These are phyloP conservation scores for Lactarius indigo DNA, from an alignment of 768 basidiomycete species.

Conservation along the genomic window DNA sequence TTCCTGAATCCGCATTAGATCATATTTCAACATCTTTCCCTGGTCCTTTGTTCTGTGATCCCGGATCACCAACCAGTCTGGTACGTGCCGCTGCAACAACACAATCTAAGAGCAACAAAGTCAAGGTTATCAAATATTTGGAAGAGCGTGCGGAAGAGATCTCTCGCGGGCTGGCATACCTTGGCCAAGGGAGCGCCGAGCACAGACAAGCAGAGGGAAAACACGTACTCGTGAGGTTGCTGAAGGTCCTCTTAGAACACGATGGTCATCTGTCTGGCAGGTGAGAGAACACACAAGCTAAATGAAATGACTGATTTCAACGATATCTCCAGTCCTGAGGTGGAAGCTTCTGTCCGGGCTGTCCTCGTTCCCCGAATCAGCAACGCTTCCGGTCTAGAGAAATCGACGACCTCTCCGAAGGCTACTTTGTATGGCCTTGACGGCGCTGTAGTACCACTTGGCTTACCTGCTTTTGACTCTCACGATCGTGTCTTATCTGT, in stretches of 20 bases:
- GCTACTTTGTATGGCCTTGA: constrained; percentile 17
- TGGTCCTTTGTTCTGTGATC: constrained; percentile 82
- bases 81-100: constrained; percentile 57
- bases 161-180: constrained; percentile 69
- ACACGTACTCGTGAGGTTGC: constrained; percentile 64
- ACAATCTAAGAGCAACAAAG: constrained; percentile 80
- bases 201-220: constrained; percentile 70
- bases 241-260: constrained; percentile 81
- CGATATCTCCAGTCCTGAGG: constrained; percentile 44
- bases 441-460: constrained; percentile 13
- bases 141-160: constrained; percentile 73
- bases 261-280: constrained; percentile 85
- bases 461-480: constrained; percentile 27
- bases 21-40: constrained; percentile 62
- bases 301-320: constrained; percentile 1
- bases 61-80: constrained; percentile 60
- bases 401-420: constrained; percentile 18
- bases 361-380: constrained; percentile 62
- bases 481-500: constrained; percentile 56
- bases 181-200: constrained; percentile 48
- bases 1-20: constrained; percentile 63
- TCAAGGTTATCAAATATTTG: constrained; percentile 72
- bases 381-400: constrained; percentile 21
- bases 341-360: constrained; percentile 72
- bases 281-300: constrained; percentile 44